These are phyloP conservation scores for Saccharum officinarum DNA, from an alignment of 176 grass and related monocot species.

Conservation along the genomic window DNA sequence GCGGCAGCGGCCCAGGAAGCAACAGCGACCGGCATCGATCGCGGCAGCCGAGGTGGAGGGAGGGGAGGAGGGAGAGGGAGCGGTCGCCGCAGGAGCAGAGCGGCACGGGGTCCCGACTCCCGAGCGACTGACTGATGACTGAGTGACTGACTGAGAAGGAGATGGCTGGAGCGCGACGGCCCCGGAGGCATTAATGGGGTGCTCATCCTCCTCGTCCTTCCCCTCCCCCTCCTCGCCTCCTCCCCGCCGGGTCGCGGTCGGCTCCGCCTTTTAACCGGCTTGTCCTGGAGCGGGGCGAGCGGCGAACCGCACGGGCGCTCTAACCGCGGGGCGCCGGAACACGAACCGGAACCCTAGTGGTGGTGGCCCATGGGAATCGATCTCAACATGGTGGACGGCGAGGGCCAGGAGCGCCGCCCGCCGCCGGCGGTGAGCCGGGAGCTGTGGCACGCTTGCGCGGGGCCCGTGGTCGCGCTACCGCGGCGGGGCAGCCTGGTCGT, in stretches of 20 bases:
- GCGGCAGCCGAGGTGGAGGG: constrained; percentile 40
- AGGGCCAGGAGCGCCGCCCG: constrained; percentile 49
- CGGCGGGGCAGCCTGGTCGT: constrained; percentile 78
- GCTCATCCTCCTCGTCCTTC: background rate
- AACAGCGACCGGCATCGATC: constrained; percentile 46
- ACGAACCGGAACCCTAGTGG: constrained; percentile 18
- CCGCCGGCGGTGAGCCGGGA: constrained; percentile 59
- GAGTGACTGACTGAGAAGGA: constrained; percentile 31
- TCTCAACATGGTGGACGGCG: constrained; percentile 70
- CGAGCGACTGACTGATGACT: constrained; percentile 11
- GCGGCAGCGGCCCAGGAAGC: constrained; percentile 24
- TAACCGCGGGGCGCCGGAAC: background rate
- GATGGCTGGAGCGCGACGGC: constrained; percentile 57
- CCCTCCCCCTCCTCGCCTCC: background rate
- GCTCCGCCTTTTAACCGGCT: constrained; percentile 32
- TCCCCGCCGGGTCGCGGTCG: constrained; percentile 25
- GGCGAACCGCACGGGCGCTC: background rate
- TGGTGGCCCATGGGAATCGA: constrained; percentile 76
- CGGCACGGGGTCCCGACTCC: constrained; percentile 49
- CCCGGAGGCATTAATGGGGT: constrained; percentile 53
- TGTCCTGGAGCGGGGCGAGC: background rate
- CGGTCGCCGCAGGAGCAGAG: constrained; percentile 23
- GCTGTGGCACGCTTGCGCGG: constrained; percentile 96
- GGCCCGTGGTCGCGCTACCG: constrained; percentile 76
- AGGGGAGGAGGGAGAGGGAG: background rate